phyloP scores from a whole-genome alignment of 352 stramenopile genomes.

The Pythium sukuiense region DNA sequence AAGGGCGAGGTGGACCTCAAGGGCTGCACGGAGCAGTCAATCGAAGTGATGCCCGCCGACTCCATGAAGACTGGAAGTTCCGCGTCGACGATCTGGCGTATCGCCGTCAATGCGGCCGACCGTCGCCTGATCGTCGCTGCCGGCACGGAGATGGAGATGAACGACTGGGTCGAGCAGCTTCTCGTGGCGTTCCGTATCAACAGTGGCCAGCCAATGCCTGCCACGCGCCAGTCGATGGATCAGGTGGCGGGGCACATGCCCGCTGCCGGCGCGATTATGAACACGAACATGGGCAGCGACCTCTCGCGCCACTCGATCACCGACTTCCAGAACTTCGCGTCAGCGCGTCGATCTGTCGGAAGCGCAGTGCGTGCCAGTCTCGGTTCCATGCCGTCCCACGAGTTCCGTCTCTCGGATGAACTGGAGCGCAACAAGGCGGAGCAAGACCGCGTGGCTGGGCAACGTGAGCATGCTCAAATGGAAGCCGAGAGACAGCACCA shows the following conservation, averaged over 20 bases:
- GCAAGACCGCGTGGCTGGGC: constrained; percentile 11
- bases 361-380: constrained; percentile 43
- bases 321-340: constrained; percentile 84
- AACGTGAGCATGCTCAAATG: constrained; percentile 15
- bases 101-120: constrained; percentile 38
- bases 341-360: constrained; percentile 36
- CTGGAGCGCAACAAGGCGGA: constrained; percentile 19
- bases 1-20: constrained; percentile 38
- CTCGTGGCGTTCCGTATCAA: constrained; percentile 33
- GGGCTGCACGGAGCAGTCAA: constrained; percentile 29
- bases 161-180: constrained; percentile 45
- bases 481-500: constrained; percentile 25
- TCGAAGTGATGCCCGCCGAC: constrained; percentile 49
- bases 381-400: constrained; percentile 25
- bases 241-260: neutral
- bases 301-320: constrained; percentile 37
- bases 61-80: constrained; percentile 47
- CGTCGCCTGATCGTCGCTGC: constrained; percentile 39
- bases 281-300: constrained; percentile 7
- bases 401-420: constrained; percentile 41
- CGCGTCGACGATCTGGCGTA: constrained; percentile 47
- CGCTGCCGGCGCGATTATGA: constrained; percentile 5
- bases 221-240: constrained; percentile 19
- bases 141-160: constrained; percentile 46
- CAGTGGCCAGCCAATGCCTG: constrained; percentile 22